These are phyloP conservation scores for Coemansia sp. DNA, from an alignment of 192 early-diverging fungal species.

Conservation along the genomic window DNA sequence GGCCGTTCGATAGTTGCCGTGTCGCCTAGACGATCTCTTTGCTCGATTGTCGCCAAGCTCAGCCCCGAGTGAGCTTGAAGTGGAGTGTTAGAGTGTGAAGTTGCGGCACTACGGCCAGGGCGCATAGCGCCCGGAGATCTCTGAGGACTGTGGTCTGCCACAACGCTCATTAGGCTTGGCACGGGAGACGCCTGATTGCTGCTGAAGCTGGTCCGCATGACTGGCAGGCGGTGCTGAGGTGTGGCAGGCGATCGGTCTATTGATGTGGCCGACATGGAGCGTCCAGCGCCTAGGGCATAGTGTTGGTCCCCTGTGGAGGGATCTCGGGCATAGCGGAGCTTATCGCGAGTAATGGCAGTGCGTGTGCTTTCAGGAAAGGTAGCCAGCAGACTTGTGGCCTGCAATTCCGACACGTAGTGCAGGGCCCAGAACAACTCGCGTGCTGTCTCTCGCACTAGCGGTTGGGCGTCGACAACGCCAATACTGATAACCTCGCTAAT, in stretches of 20 bases:
- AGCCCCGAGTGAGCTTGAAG: not conserved
- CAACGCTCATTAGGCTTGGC: slow-evolving; percentile 32
- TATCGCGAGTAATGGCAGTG: slow-evolving; percentile 28
- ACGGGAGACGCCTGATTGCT: slow-evolving; percentile 14
- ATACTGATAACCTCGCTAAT: slow-evolving; percentile 16
- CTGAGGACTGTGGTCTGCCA: slow-evolving; percentile 26
- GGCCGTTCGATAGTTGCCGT: not conserved
- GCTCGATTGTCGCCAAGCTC: not conserved
- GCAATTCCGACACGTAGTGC: slow-evolving; percentile 19
- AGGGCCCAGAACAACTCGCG: slow-evolving; percentile 52
- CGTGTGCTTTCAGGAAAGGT: slow-evolving; percentile 25
- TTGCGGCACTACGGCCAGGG: not conserved
- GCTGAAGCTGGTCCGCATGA: slow-evolving; percentile 30
- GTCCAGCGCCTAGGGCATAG: slow-evolving; percentile 1
- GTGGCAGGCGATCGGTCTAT: slow-evolving; percentile 14
- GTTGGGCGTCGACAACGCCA: slow-evolving; percentile 43
- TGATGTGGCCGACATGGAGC: slow-evolving; percentile 23
- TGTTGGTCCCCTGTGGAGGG: not conserved
- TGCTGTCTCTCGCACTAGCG: slow-evolving; percentile 35
- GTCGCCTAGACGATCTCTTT: not conserved
- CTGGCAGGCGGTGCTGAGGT: slow-evolving; percentile 7
- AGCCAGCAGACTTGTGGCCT: slow-evolving; percentile 17
- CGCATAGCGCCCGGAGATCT: slow-evolving; percentile 7
- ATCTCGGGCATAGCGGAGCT: slow-evolving; percentile 16
- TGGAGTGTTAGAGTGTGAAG: not conserved